Evolutionary conservation across 345 rosid species (phyloP), one percentile per base, ranked within the genome.

Genomic region (Citropsis articulata): DNA sequence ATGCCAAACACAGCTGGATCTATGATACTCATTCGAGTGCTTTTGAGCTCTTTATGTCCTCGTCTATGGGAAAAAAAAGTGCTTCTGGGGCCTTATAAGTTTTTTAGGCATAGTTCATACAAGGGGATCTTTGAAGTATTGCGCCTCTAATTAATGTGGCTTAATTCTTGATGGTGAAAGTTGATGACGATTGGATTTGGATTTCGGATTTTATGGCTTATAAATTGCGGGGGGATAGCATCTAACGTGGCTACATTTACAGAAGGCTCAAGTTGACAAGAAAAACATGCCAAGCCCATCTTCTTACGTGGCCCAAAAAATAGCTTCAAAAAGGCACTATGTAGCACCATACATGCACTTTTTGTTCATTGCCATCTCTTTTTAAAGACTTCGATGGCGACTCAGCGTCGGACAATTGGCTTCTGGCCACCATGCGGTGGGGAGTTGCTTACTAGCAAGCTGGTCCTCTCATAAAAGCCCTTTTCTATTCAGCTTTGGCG

Each of bases 221-320:
- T n/a, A 76, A 62, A 28, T 21, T 22, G 30, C 38, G 3, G 1
- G 21, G 63, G 70, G 68, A 61, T 55, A 53, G 9, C 21, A 48
- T 2, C 77, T 21, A 65, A 84, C 61, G 82, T 75, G 82, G 72
- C 66, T 60, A 19, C 21, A 36, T 66, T 25, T 9, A 14, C 13
- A 35, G n/a, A n/a, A n/a, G 66, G 62, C 50, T 7, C 27, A 30
- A 33, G 13, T 25, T 24, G 33, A 57, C 2, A 33, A 18, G 21
- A 78, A 75, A 75, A 71, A 8, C 36, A 55, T 55, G 77, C 75
- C 72, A 66, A 57, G 72, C 33, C 68, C 56, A 66, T 73, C 70
- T 18, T 21, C 31, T n/a, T 57, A 78, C 75, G 80, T 75, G 84
- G 84, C 50, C 48, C 27, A 42, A 28, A 62, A 14, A 25, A 5